phyloP scores from a whole-genome alignment of 768 basidiomycete species.

The Tulasnella sp. region DNA sequence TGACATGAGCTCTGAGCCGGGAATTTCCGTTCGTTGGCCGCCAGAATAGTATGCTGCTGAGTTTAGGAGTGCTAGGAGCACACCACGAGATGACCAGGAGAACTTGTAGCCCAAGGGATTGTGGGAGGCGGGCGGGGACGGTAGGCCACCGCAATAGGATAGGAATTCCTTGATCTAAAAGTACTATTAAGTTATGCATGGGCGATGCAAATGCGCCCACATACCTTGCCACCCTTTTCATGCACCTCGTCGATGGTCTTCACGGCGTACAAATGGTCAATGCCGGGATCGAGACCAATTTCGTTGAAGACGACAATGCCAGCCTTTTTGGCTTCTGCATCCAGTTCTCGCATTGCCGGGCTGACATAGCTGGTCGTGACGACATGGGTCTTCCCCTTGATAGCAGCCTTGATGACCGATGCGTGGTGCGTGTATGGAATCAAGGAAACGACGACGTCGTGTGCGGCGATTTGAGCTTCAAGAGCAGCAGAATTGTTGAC shows the following conservation, averaged over 20 bases:
- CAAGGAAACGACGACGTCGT: constrained; percentile 90
- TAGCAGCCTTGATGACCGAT: constrained; percentile 80
- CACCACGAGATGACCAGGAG: constrained; percentile 95
- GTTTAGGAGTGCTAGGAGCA: constrained; percentile 89
- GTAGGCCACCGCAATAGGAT: constrained; percentile 93
- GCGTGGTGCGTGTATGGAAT: constrained; percentile 92
- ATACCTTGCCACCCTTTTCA: constrained; percentile 82
- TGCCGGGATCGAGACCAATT: constrained; percentile 92
- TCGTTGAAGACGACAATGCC: constrained; percentile 96
- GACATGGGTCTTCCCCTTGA: constrained; percentile 78
- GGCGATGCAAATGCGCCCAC: constrained; percentile 14
- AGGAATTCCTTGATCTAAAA: constrained; percentile 74
- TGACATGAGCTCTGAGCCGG: constrained; percentile 77
- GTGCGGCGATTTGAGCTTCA: constrained; percentile 65
- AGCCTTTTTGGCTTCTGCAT: constrained; percentile 66
- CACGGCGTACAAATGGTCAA: constrained; percentile 86
- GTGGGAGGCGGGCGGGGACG: constrained; percentile 77
- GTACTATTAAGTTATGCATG: not conserved
- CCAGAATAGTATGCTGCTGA: constrained; percentile 64
- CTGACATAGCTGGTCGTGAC: constrained; percentile 95
- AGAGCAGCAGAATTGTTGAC: constrained; percentile 58
- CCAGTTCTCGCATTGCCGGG: constrained; percentile 78
- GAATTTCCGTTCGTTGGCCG: constrained; percentile 50
- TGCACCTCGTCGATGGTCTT: constrained; percentile 93
- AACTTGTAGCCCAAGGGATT: constrained; percentile 99